Evolutionary conservation across 805 yeast genomes (phyloP), one percentile per base, ranked within the genome.

Genomic region (Wickerhamiella sergipiensis): DNA sequence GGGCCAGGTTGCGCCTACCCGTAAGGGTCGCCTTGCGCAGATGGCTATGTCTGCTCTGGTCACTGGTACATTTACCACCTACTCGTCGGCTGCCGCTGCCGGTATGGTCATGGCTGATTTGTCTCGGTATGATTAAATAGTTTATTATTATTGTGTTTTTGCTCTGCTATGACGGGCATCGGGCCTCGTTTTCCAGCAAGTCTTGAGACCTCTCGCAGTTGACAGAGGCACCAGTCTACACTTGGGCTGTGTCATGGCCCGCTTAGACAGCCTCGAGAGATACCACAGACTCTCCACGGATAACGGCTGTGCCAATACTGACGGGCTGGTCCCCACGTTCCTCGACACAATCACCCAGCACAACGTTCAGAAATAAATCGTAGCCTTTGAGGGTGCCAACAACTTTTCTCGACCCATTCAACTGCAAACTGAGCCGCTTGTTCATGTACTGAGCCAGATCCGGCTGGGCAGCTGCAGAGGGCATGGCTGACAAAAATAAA

Each of bases 351-450:
- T 81, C 83, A 45, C 80, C 85, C 38, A 85, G 63, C 0, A 85
- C 86, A 22, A 84, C 67, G 60, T 85, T 85, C 59, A 85, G 63
- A 61, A 83, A 84, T 5, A 79, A 77, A 63, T 90, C 97, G 64
- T 80, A 90, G 1, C 97, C 97, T 59, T 85, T 72, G 50, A 90
- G 73, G 12, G 77, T 76, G 1, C 97, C 97, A n/a, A 78, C 76
- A 1, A 90, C 78, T 57, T 76, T 77, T 48, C 97, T 73, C 13
- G 83, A 69, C 1, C 95, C 94, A 64, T 86, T 87, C 53, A 90
- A 72, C 56, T 83, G 84, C 17, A 90, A 70, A 13, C 79, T 71
- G 24, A 90, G 73, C 59, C 78, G 77, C 67, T 85, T 85, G 62
- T 85, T 89, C 77, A 86, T 74, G 63, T 85, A 87, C 81, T 83